Base-by-base conservation (phyloP, 116 monocot species). In the Posidonia oceanica region DNA sequence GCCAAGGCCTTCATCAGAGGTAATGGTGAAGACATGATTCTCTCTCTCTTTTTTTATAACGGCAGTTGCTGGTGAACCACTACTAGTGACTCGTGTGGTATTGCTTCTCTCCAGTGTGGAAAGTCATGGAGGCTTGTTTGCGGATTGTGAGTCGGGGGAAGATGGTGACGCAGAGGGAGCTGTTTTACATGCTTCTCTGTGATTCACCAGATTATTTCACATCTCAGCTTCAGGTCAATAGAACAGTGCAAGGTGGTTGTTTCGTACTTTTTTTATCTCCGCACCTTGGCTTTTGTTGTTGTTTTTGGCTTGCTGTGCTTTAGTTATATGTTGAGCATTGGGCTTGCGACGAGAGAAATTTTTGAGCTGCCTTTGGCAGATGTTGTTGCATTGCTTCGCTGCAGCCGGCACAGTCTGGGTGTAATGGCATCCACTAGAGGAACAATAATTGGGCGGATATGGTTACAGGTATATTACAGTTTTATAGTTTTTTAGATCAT, bases 401-500 rank as follows among this genome's bases (percentile, higher is more conserved):
- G 98, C 64, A 90, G 84, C 69, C 80, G 98, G 36, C 79, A 86
- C 6, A 98, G 93, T 73, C 79, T 97, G 40, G 98, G 98, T 65
- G 76, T 98, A 51, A 93, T 93, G 77, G 93, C 98, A 53, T 93
- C 93, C 5, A 88, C 88, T 52, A 82, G 88, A 86, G 98, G 98
- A 62, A 78, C 93, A 23, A 79, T 98, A 38, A 72, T 72, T 63
- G 93, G 98, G 13, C 90, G 98, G 18, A 73, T 98, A 65, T n/a
- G 73, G 29, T 64, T 97, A 63, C 76, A 87, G 83, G 97, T 92
- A 71, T 10, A 38, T 52, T n/a, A 29, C 18, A 18, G 6, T 7
- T 58, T 58, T n/a, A 5, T 3, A 17, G 20, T 21, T 16, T 5
- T 14, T 21, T 58, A 4, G 4, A 58, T 18, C 14, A 15, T 48